Evolutionary conservation across 2,329 filamentous ascomycete species (phyloP).

Genomic region (Calonectria hongkongensis): DNA sequence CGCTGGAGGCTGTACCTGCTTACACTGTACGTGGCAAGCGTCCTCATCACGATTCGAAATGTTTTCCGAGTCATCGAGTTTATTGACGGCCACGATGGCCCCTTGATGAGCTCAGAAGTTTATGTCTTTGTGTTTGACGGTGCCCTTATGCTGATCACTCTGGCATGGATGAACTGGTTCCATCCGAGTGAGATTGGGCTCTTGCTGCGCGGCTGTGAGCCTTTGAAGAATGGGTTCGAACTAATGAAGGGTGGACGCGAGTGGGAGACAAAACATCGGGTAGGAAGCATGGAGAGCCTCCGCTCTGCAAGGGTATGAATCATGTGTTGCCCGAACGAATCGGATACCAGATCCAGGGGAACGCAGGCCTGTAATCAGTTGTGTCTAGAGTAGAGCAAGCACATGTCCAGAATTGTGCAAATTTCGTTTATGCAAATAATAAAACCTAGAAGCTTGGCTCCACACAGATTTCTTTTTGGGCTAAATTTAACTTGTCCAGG

Average conservation of each 20-base stretch:
- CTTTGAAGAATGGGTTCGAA: background rate
- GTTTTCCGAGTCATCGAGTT: conserved; percentile 27
- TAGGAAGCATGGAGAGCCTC: background rate
- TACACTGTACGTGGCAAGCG: background rate
- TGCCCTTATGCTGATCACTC: background rate
- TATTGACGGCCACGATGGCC: background rate
- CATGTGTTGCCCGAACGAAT: background rate
- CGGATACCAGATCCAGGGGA: background rate
- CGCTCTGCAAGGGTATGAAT: background rate
- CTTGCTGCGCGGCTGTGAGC: background rate
- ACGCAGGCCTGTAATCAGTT: background rate
- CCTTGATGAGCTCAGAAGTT: background rate
- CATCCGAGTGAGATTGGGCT: background rate
- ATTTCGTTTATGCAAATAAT: no score
- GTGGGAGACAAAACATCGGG: background rate
- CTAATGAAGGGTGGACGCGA: background rate
- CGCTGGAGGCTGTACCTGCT: conserved; percentile 12
- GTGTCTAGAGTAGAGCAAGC: no score
- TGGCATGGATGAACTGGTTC: background rate
- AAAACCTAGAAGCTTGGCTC: no score
- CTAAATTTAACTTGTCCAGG: no score
- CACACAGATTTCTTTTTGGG: no score
- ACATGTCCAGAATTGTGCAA: no score
- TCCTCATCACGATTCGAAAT: conserved; percentile 22
- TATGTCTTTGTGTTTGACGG: conserved; percentile 16